Base-by-base conservation (phyloP, 78 protist genomes). In the Dictyostelium intermedium region DNA sequence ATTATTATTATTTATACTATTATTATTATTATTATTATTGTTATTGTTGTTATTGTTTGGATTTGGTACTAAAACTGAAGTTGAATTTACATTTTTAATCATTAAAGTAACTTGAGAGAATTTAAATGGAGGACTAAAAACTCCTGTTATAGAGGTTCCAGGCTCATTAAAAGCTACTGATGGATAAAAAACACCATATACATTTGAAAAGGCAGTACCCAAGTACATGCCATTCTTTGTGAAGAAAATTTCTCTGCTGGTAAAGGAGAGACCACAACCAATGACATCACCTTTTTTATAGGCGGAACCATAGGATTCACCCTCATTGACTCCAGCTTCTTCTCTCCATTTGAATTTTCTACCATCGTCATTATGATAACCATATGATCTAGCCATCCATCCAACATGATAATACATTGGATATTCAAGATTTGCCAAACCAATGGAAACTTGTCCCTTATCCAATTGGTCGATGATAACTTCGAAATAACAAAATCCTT, bases 351-450 rank as follows among this genome's bases (percentile, higher is more conserved):
- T 80, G 69, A 92, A 92, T 35, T 84, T 78, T 45, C 96, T 82
- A 14, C 96, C 96, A 73, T 92, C 96, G 9, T 92, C 96, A 25
- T 56, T 35, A 18, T 92, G 96, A 14, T 92, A 92, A 69, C 83
- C 96, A 50, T 85, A 92, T 0, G 93, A 87, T 39, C 93, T 81
- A 1, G 80, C 45, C 27, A 87, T 74, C 93, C 93, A 87, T 20
- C 93, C 93, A 25, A 87, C 47, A 43, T 87, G 93, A 13, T 63
- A n/a, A 45, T 60, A 41, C 3, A 43, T 63, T 43, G 93, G 93
- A 66, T 87, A 87, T 43, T 87, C 93, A 11, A 60, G 45, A 45
- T 32, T 37, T 4, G 93, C 93, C 0, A 87, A 20, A 39, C 93
- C 93, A 27, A 87, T 66, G 16, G 93, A 87, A 20, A 87, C 16